Evolutionary conservation across 306 rosid species (phyloP), one percentile per base, ranked within the genome.

Genomic region (Arachis stenosperma): DNA sequence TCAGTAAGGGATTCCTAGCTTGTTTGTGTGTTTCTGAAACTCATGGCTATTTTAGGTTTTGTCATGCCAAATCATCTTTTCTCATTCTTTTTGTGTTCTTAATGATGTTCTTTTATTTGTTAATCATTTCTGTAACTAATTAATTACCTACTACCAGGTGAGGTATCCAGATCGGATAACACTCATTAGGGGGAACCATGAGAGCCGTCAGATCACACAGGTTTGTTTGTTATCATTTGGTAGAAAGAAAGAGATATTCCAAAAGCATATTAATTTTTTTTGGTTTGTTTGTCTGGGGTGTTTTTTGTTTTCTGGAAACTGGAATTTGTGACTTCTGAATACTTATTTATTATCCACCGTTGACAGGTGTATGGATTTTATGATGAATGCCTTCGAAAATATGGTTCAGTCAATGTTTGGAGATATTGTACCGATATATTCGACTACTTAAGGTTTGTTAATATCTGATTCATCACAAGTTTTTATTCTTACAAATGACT

Each of bases 121-220:
- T 75, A 30, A 37, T 61, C 53, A 69, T 68, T 29, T 4, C 33
- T 52, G 68, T 69, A 50, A 71, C 76, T 74, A 65, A 81, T 74
- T 56, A 74, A 33, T 77, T 76, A 27, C 70, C 59, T 46, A 10
- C 68, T 57, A 79, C 78, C 90, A 95, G 99, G 99, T 95, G 73
- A 87, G 99, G 77, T 95, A 95, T 88, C 99, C 99, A 40, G 98
- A 95, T 78, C 96, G 99, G 73, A 92, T 95, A 83, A 95, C 99
- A 70, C 98, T 92, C 69, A 95, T 95, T n/a, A 81, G 99, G 81
- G 99, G 98, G 78, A 95, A 95, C 80, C 98, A 95, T 62, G 99
- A 95, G 83, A 95, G 99, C 81, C 99, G 99, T 55, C 99, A 92
- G 73, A 95, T 95, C 83, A 95, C 99, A 33, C 99, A 95, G 99